Evolutionary conservation across 176 grass and related monocot genomes (phyloP), one percentile per base, ranked within the genome.

Genomic region (Leersia perrieri): DNA sequence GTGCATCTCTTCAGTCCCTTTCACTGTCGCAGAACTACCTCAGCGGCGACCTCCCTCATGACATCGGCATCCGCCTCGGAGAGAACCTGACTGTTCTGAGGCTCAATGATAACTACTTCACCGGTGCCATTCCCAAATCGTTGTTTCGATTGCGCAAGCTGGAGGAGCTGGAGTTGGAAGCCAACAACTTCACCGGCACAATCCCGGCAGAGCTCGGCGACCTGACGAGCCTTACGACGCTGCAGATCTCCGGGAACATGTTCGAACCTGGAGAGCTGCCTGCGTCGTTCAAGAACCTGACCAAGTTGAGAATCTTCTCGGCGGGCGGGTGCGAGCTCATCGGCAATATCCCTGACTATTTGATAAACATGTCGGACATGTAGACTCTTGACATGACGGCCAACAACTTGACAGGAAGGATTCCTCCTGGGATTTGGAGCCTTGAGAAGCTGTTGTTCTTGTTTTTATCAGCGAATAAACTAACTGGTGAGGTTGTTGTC

Each of bases 371-470:
- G 72, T 2, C 2, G 39, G 72, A 71, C 28, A 16, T 97, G 75
- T 30, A 67, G 65, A 0, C 27, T 0, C 78, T 97, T 11, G 76
- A 82, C 29, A 75, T 97, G n/a, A 13, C 72, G 5, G 0, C 0
- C 0, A 97, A 94, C 62, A 14, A 16, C 11, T 75, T 97, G 9
- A 77, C 30, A 10, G 94, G 91, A 30, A 82, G 65, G 6, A 87
- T 97, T 27, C 94, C 94, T n/a, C 42, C 80, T 4, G 68, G 45
- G 16, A 26, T 97, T 14, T 97, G 95, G 95, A 82, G 10, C 61
- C 71, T 97, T 2, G 36, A 20, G 31, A 94, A 78, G 4, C 42
- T 97, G 72, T 5, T 67, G 11, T 0, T 0, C 4, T 57, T 97
- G 34, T 10, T 3, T 74, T 11, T 90, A 0, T 49, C 0, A 9